Evolutionary conservation across 495 filamentous ascomycete species (phyloP).

Genomic region (Choiromyces venosus): DNA sequence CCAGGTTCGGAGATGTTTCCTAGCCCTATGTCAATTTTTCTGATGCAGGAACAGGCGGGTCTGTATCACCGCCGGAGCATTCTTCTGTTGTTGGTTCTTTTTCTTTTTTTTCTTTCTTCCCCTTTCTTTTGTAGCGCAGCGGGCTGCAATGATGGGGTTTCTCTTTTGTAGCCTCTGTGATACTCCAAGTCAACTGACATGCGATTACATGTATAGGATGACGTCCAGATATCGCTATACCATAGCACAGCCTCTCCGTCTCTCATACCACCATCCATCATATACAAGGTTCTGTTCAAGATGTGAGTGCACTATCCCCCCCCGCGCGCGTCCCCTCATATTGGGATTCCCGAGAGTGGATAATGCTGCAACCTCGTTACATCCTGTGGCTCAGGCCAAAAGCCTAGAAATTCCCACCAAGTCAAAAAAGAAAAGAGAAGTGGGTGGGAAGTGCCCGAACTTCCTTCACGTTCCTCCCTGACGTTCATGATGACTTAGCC

Average conservation of each 20-base stretch:
- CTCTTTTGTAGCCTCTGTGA: neutral
- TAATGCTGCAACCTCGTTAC: neutral
- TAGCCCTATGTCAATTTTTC: neutral
- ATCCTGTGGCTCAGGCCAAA: too few species aligned
- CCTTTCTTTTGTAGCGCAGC: neutral
- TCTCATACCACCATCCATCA: neutral
- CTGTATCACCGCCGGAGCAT: neutral
- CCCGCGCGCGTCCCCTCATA: neutral
- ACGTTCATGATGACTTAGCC: neutral
- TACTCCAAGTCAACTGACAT: neutral
- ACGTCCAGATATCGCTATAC: neutral
- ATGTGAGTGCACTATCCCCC: neutral
- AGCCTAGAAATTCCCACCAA: neutral
- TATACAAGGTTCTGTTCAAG: neutral
- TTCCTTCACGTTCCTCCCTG: too few species aligned
- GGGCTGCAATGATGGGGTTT: neutral
- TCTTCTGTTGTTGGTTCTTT: neutral
- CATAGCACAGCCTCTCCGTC: neutral
- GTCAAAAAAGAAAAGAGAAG: neutral
- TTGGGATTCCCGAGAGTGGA: neutral
- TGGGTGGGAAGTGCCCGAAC: neutral
- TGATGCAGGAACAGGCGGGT: neutral
- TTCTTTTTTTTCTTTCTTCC: neutral
- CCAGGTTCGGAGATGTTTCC: constrained; percentile 1
- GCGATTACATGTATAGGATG: neutral